Evolutionary conservation across 257 asterid genomes (phyloP).

Genomic region (Asclepias syriaca): DNA sequence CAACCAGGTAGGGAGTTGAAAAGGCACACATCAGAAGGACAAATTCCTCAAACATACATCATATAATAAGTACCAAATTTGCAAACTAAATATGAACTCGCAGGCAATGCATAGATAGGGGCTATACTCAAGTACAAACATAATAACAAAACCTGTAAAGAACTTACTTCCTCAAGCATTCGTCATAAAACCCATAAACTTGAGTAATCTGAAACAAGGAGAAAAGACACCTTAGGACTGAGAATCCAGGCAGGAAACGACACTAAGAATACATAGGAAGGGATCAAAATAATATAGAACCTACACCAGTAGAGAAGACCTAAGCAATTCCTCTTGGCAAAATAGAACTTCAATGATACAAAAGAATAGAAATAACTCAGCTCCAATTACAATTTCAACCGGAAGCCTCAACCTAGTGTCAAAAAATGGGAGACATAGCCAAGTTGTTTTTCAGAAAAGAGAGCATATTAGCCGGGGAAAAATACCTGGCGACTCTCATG

Average conservation of each 20-base stretch:
- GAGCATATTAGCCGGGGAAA: background rate
- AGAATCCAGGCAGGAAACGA: background rate
- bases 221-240: constrained; percentile 14
- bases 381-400: constrained; percentile 9
- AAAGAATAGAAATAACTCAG: background rate
- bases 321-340: background rate
- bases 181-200: constrained; percentile 55
- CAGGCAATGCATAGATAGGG: no score
- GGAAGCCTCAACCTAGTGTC: constrained; percentile 1
- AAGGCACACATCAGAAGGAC: no score
- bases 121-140: background rate
- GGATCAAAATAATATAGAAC: background rate
- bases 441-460: background rate
- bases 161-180: constrained; percentile 55
- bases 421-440: background rate
- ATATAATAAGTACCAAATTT: background rate
- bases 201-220: constrained; percentile 41
- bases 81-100: background rate
- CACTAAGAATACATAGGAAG: background rate
- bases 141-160: background rate
- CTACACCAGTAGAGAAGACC: constrained; percentile 1
- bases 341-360: background rate
- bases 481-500: constrained; percentile 76
- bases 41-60: no score
- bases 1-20: background rate